Conservation (phyloP, 257 asterid species). For the Nicotiana attenuata region DNA sequence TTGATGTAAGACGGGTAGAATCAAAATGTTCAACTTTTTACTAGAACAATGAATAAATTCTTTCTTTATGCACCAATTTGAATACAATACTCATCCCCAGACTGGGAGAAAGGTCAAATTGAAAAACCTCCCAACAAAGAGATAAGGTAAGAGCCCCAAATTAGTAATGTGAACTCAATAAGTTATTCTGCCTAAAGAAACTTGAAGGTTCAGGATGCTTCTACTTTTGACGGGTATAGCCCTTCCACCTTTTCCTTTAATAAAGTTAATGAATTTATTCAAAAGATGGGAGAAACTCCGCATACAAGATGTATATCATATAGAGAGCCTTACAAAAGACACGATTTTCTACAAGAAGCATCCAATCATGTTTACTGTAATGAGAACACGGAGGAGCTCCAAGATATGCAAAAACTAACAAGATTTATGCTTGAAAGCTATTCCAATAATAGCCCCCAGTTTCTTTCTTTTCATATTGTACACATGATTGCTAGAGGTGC, state of each 20-base stretch:
- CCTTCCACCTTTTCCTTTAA: background rate
- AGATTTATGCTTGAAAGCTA: background rate
- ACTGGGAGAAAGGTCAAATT: background rate
- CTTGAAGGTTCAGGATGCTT: slow-evolving; percentile 2
- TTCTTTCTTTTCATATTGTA: background rate
- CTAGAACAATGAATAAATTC: background rate
- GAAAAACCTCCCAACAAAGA: background rate
- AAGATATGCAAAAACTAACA: background rate
- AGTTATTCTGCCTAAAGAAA: background rate
- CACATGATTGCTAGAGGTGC: background rate
- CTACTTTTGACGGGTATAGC: background rate
- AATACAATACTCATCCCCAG: background rate
- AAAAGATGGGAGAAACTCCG: background rate
- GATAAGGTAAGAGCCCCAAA: background rate
- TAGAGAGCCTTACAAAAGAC: background rate
- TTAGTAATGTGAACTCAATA: background rate
- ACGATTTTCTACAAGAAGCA: background rate
- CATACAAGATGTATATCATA: background rate
- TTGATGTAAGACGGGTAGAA: background rate
- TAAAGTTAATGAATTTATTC: background rate
- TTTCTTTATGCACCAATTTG: background rate
- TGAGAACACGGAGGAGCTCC: background rate
- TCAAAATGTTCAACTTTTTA: background rate
- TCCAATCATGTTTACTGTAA: background rate
- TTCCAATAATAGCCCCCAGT: background rate